phyloP scores from a whole-genome alignment of 768 basidiomycete species.

The Auricularia heimuer region DNA sequence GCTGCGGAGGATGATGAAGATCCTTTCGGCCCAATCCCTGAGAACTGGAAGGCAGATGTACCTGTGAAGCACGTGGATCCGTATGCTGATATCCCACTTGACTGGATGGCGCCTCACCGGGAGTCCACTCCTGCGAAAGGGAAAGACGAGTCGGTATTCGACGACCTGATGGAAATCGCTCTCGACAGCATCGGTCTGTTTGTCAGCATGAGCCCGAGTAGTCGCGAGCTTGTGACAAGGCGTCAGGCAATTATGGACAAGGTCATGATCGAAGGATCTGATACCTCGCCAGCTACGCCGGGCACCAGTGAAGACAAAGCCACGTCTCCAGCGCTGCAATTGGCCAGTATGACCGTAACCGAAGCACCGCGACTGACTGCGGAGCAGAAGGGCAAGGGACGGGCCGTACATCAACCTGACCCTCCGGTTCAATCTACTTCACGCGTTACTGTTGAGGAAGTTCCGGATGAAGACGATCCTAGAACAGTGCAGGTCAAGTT shows the following conservation, averaged over 20 bases:
- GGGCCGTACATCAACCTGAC: background rate
- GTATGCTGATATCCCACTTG: background rate
- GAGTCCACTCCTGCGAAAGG: background rate
- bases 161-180: background rate
- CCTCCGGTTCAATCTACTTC: background rate
- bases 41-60: background rate
- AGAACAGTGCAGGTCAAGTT: background rate
- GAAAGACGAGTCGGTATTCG: background rate
- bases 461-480: background rate
- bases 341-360: background rate
- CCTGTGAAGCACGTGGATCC: background rate
- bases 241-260: background rate
- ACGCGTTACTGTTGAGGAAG: background rate
- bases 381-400: background rate
- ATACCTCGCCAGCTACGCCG: background rate
- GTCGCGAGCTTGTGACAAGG: background rate
- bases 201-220: background rate
- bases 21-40: background rate
- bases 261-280: background rate
- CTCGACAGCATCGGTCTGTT: background rate
- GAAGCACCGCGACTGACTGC: background rate
- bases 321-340: background rate
- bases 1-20: background rate
- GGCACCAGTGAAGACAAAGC: background rate
- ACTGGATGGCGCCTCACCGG: background rate